Base-by-base conservation (phyloP, 176 grass and related monocot species). In the Oryza glumipatula region DNA sequence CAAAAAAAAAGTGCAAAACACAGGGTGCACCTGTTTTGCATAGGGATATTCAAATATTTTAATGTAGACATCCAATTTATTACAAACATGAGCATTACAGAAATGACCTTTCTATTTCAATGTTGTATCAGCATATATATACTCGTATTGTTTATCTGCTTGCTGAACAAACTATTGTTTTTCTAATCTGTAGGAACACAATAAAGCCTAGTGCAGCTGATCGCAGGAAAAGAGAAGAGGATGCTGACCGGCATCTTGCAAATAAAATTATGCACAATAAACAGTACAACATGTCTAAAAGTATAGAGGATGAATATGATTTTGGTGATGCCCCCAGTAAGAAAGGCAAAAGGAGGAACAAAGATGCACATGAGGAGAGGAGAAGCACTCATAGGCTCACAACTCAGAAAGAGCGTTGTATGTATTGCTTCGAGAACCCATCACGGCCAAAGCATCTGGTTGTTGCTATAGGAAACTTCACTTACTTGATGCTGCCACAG, bases 341-440 rank as follows among this genome's bases (percentile, higher is more conserved):
- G 83, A 98, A 92, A 65, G 81, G 58, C 56, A 95, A 95, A 78
- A 91, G 76, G 74, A 98, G 68, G 80, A 90, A 70, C 24, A 81
- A 89, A 79, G 83, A 87, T 54, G 68, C 72, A 49, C 74, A 68
- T 15, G 79, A 84, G 44, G 93, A 85, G 51, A 92, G 85, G 56
- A 80, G 80, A 54, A 72, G 66, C 81, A 80, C 30, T 46, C 70
- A 11, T 49, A 88, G 69, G 22, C 88, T 95, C 79, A 35, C 89
- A 44, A 93, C 93, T 83, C 96, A 96, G 73, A 91, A 99, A 79
- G 93, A 99, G 78, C 89, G 91, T 3, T 96, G 96, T 71, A 41
- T 87, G 83, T 95, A 92, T 92, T 99, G 93, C 82, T 96, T 99
- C 19, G 96, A 96, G 91, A 99, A 96, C 38, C 91, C 96, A 70